These are phyloP conservation scores for Avicennia marina DNA, from an alignment of 257 asterid genomes.

Conservation along the genomic window DNA sequence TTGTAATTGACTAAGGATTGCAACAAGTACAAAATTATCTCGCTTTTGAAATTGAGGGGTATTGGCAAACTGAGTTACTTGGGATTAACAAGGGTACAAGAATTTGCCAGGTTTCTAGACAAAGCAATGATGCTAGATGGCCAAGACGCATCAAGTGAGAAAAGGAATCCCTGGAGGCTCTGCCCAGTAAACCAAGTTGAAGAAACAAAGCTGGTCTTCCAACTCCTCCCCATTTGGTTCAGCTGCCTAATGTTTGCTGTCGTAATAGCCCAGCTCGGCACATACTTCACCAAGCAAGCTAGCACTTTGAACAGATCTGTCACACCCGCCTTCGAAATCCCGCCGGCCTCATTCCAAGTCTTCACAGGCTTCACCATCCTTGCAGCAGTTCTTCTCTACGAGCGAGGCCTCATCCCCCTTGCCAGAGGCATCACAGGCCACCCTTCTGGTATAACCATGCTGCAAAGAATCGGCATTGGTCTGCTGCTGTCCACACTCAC, in stretches of 20 bases:
- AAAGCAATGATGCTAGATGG: conserved; percentile 42
- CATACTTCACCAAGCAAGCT: conserved; percentile 63
- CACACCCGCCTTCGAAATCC: conserved; percentile 27
- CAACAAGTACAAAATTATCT: no score
- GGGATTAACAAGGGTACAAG: no score
- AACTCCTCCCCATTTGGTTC: conserved; percentile 57
- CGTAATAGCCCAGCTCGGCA: conserved; percentile 41
- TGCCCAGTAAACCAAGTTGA: conserved; percentile 46
- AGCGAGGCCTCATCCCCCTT: conserved; percentile 37
- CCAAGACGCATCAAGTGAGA: conserved; percentile 31
- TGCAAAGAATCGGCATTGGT: conserved; percentile 48
- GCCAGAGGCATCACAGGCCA: conserved; percentile 36
- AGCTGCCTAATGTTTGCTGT: conserved; percentile 44
- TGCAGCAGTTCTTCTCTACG: conserved; percentile 29
- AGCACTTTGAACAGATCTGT: conserved; percentile 37
- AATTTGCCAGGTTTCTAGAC: conserved; percentile 37
- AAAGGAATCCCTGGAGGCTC: conserved; percentile 45
- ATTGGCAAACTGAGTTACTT: no score
- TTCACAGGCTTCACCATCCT: conserved; percentile 51
- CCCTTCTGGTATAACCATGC: conserved; percentile 52
- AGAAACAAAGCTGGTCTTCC: conserved; percentile 56
- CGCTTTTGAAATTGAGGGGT: no score
- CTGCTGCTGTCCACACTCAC: conserved; percentile 25
- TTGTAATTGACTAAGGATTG: no score
- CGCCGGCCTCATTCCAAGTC: conserved; percentile 60